A percentile compares a stretch with the other conserved stretches of the same genome.
phyloP scores from a whole-genome alignment of 116 monocot genomes.

The Dioscorea cayenensis region DNA sequence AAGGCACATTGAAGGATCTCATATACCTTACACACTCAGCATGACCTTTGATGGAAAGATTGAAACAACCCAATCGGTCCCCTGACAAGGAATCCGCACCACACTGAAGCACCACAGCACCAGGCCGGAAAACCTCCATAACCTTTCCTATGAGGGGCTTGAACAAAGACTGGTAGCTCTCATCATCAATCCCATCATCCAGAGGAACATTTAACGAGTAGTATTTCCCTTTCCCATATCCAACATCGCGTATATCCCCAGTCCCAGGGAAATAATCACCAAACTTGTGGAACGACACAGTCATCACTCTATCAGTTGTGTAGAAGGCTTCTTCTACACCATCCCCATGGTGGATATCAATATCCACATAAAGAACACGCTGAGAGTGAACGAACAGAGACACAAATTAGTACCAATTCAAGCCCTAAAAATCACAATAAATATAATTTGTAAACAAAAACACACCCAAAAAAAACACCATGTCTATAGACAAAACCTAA shows the following conservation, averaged over 20 bases:
- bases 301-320: conserved; percentile 96
- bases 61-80: conserved; percentile 85
- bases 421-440: too few species aligned
- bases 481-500: too few species aligned
- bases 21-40: conserved; percentile 88
- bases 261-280: conserved; percentile 96
- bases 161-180: conserved; percentile 79
- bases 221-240: conserved; percentile 67
- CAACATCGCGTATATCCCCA: conserved; percentile 69
- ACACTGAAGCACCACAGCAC: conserved; percentile 90
- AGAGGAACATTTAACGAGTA: conserved; percentile 87
- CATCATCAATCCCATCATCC: conserved; percentile 92
- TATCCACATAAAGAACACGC: conserved; percentile 95
- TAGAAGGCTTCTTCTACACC: conserved; percentile 97
- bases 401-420: too few species aligned
- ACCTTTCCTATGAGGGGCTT: conserved; percentile 87
- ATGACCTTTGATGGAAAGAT: conserved; percentile 87
- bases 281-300: conserved; percentile 92
- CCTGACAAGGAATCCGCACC: conserved; percentile 94
- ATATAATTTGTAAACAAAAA: too few species aligned
- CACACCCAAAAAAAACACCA: too few species aligned
- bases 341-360: conserved; percentile 96
- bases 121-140: conserved; percentile 84
- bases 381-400: conserved; percentile 3
- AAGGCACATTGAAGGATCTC: conserved; percentile 91